Conservation (phyloP, 179 eudicot species). For the Carnegiea gigantea region DNA sequence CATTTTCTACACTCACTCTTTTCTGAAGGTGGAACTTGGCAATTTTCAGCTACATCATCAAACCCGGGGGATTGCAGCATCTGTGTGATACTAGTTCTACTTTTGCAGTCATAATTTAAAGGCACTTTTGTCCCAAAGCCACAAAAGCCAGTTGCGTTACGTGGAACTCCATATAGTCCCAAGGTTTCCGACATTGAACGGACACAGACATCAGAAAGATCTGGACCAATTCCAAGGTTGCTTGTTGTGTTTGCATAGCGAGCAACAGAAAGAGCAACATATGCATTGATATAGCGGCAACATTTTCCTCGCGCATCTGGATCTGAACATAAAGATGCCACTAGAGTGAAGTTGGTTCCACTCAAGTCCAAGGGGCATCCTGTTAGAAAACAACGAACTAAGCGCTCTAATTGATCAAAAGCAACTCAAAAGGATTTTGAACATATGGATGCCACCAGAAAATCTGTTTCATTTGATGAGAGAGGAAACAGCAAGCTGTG, state of each 20-base stretch:
- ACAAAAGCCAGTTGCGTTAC: slow-evolving; percentile 69
- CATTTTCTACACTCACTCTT: slow-evolving; percentile 65
- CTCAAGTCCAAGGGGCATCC: slow-evolving; percentile 87
- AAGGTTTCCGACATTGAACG: slow-evolving; percentile 62
- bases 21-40: slow-evolving; percentile 46
- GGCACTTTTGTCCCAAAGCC: slow-evolving; percentile 86
- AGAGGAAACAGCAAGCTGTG: not conserved
- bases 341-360: slow-evolving; percentile 63
- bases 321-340: slow-evolving; percentile 71
- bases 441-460: no score
- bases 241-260: slow-evolving; percentile 70
- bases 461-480: not conserved
- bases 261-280: slow-evolving; percentile 72
- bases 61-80: slow-evolving; percentile 87
- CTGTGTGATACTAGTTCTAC: slow-evolving; percentile 77
- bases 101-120: slow-evolving; percentile 75
- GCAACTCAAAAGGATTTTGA: not conserved
- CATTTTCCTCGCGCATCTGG: slow-evolving; percentile 66
- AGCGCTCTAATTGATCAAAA: slow-evolving; percentile 8
- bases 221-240: slow-evolving; percentile 61
- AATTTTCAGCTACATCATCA: slow-evolving; percentile 46
- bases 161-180: slow-evolving; percentile 68
- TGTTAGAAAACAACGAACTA: slow-evolving; percentile 27
- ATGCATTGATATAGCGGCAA: slow-evolving; percentile 88
- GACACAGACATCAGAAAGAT: slow-evolving; percentile 60